These are phyloP conservation scores for Clohesyomyces aquaticus DNA, from an alignment of 495 filamentous ascomycete species.

Conservation along the genomic window DNA sequence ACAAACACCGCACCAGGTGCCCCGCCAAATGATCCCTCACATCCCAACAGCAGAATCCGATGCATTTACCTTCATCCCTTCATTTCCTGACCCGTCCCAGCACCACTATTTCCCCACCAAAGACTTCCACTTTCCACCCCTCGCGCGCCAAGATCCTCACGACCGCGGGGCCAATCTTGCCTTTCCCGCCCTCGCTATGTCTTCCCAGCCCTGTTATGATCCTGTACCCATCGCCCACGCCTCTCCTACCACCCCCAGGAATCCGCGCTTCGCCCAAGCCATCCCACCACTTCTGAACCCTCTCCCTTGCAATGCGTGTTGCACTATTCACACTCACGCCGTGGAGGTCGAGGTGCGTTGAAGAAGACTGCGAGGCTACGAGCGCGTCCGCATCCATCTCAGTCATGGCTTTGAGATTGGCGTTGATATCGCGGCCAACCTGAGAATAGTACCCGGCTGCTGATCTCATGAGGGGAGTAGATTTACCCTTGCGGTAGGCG, in stretches of 20 bases:
- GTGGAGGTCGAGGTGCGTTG: conserved; percentile 73
- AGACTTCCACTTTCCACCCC: conserved; percentile 79
- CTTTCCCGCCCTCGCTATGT: conserved; percentile 77
- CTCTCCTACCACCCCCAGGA: conserved; percentile 50
- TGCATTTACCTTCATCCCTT: background rate
- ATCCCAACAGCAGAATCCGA: no score
- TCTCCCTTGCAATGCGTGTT: conserved; percentile 69
- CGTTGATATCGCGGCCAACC: conserved; percentile 58
- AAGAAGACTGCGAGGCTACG: conserved; percentile 63
- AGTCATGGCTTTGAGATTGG: conserved; percentile 51
- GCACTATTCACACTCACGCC: conserved; percentile 80
- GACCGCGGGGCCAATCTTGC: conserved; percentile 79
- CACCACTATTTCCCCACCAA: conserved; percentile 67
- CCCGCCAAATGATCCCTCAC: no score
- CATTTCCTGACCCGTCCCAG: conserved; percentile 52
- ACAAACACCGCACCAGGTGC: no score
- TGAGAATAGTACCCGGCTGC: conserved; percentile 69
- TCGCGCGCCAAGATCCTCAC: conserved; percentile 71
- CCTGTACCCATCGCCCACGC: conserved; percentile 55
- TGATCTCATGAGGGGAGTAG: conserved; percentile 66
- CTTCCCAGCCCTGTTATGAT: conserved; percentile 81
- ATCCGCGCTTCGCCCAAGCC: conserved; percentile 63
- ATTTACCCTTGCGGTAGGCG: conserved; percentile 66
- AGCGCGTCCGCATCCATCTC: conserved; percentile 61
- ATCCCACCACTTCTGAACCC: conserved; percentile 79